Conservation (phyloP, 2,329 filamentous ascomycete genomes). For the Cyclaneusma minus region DNA sequence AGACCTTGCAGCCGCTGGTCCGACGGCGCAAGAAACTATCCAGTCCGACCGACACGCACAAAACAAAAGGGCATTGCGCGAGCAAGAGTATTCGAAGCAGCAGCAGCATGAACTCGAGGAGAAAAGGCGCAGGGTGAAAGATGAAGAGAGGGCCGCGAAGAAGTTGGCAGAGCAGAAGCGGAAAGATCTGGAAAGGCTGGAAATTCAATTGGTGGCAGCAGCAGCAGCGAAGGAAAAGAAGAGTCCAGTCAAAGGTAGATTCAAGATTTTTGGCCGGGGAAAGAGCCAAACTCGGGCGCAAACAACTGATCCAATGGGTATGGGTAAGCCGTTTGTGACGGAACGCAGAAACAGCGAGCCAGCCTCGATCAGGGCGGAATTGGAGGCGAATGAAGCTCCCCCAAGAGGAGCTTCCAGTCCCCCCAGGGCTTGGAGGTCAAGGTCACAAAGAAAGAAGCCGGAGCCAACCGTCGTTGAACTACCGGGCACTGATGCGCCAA, state of each 20-base stretch:
- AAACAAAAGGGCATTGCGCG: too few relatives aligned
- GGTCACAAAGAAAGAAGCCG: too few relatives aligned
- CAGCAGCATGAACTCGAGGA: slow-evolving; percentile 4
- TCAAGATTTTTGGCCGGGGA: neutral
- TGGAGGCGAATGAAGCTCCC: too few relatives aligned
- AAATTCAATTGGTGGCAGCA: slow-evolving; percentile 17
- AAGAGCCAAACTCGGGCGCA: slow-evolving; percentile 1
- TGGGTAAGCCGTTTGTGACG: slow-evolving; percentile 14
- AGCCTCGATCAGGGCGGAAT: too few relatives aligned
- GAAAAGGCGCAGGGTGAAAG: slow-evolving; percentile 7
- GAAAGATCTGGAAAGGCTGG: slow-evolving; percentile 17
- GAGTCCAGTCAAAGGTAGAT: slow-evolving; percentile 1
- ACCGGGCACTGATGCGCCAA: slow-evolving; percentile 55
- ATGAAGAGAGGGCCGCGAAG: slow-evolving; percentile 10
- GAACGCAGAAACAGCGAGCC: too few relatives aligned
- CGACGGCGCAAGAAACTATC: slow-evolving; percentile 1
- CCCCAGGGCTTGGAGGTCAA: too few relatives aligned
- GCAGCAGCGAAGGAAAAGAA: slow-evolving; percentile 5
- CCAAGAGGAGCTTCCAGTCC: too few relatives aligned
- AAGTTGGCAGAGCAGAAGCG: slow-evolving; percentile 17
- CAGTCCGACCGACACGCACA: too few relatives aligned
- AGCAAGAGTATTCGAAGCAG: slow-evolving; percentile 3
- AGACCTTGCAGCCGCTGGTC: too few relatives aligned
- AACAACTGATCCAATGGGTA: neutral
- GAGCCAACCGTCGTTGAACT: too few relatives aligned